Evolutionary conservation across 2,329 filamentous ascomycete genomes (phyloP).

Genomic region (Aspergillus chevalieri): DNA sequence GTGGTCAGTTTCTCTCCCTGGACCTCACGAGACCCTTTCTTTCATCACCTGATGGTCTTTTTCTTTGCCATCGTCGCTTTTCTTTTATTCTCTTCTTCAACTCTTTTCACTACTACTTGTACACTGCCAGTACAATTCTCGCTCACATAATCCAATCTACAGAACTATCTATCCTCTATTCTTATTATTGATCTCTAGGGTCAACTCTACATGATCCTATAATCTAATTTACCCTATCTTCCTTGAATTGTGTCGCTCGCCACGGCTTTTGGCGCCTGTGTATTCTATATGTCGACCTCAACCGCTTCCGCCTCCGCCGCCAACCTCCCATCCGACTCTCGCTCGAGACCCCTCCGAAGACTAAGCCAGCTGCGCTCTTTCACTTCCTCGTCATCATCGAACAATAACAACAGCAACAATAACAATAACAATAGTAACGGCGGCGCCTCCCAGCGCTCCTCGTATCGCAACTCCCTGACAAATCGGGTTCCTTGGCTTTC

Average conservation of each 20-base stretch:
- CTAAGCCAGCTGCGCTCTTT: slow-evolving; percentile 35
- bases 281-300: slow-evolving; percentile 23
- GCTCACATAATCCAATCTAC: too few relatives aligned
- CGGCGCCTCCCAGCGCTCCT: slow-evolving; percentile 16
- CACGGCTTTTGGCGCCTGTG: too few relatives aligned
- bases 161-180: background rate
- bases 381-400: slow-evolving; percentile 13
- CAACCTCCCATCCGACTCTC: slow-evolving; percentile 25
- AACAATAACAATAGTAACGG: background rate
- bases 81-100: background rate
- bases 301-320: slow-evolving; percentile 33
- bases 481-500: slow-evolving; percentile 32
- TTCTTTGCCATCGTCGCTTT: background rate
- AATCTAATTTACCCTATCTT: too few relatives aligned
- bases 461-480: slow-evolving; percentile 30
- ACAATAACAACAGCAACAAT: slow-evolving; percentile 2
- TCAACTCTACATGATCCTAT: too few relatives aligned
- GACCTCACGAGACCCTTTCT: too few relatives aligned
- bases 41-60: background rate
- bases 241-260: too few relatives aligned
- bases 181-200: too few relatives aligned
- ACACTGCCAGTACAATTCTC: too few relatives aligned
- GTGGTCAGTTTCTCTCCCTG: too few relatives aligned
- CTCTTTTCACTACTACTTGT: background rate
- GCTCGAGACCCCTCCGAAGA: slow-evolving; percentile 33